These are phyloP conservation scores for Physcia stellaris DNA, from an alignment of 495 filamentous ascomycete species.

Conservation along the genomic window DNA sequence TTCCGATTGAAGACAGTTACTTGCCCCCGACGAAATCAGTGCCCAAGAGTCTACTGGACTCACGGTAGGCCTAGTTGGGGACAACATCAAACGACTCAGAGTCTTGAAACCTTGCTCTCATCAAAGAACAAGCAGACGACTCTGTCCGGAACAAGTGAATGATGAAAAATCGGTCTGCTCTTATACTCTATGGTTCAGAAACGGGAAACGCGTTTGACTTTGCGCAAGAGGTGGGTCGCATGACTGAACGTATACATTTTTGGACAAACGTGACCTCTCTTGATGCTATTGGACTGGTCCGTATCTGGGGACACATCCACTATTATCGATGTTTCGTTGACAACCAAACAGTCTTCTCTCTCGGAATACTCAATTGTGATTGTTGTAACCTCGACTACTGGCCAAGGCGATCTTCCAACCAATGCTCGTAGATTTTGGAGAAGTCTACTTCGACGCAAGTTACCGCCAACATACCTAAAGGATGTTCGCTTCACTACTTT, in stretches of 20 bases:
- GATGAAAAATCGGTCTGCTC: conserved; percentile 33
- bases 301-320: conserved; percentile 17
- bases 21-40: too few relatives aligned
- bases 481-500: conserved; percentile 66
- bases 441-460: conserved; percentile 60
- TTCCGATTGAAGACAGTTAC: too few relatives aligned
- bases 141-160: too few relatives aligned
- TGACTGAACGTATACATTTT: conserved; percentile 65
- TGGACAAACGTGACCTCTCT: conserved; percentile 57
- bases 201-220: conserved; percentile 86
- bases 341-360: conserved; percentile 26
- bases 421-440: conserved; percentile 79
- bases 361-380: conserved; percentile 48
- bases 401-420: conserved; percentile 80
- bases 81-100: too few relatives aligned
- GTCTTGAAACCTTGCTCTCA: too few relatives aligned
- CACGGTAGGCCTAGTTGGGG: too few relatives aligned
- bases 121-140: too few relatives aligned
- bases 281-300: conserved; percentile 61
- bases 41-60: too few relatives aligned
- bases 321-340: background rate
- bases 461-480: conserved; percentile 54
- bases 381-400: conserved; percentile 79
- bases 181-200: conserved; percentile 87
- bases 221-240: conserved; percentile 64